These are phyloP conservation scores for Aureobasidium sp. DNA, from an alignment of 2,329 filamentous ascomycete species.

Conservation along the genomic window DNA sequence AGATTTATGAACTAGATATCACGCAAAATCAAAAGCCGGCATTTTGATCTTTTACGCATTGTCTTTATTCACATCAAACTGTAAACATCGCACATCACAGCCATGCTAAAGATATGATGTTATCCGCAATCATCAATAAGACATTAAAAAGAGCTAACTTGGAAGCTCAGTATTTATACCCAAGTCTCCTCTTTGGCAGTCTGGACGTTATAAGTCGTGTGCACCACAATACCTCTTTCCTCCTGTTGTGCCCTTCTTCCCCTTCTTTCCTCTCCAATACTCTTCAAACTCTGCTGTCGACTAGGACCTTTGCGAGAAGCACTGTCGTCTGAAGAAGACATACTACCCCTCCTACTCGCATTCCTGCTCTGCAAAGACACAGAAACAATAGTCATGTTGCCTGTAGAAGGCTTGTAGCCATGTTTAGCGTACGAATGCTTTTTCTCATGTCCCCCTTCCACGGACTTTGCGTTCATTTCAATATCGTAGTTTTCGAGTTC, in stretches of 20 bases:
- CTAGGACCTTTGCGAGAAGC: background rate
- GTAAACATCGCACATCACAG: background rate
- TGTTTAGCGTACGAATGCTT: background rate
- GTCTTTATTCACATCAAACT: background rate
- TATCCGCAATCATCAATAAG: background rate
- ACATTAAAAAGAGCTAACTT: background rate
- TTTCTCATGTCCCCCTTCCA: background rate
- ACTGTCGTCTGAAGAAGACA: background rate
- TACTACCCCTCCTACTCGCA: background rate
- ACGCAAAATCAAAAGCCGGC: conserved; percentile 1
- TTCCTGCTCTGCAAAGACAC: background rate
- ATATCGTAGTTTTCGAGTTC: background rate
- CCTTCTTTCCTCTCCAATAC: background rate
- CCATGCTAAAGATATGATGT: too few relatives aligned
- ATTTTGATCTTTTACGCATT: background rate
- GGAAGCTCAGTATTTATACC: background rate
- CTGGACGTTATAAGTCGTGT: background rate
- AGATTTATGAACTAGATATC: background rate
- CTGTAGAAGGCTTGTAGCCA: background rate
- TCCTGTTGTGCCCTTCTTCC: background rate
- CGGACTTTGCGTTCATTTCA: background rate
- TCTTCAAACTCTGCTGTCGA: conserved; percentile 1
- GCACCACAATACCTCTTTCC: background rate
- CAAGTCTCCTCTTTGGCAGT: background rate
- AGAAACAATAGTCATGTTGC: background rate